Percentiles rank a stretch among this genome's conserved stretches.
These are phyloP conservation scores for Mycena citricolor DNA, from an alignment of 1,284 basidiomycete species.

Conservation along the genomic window DNA sequence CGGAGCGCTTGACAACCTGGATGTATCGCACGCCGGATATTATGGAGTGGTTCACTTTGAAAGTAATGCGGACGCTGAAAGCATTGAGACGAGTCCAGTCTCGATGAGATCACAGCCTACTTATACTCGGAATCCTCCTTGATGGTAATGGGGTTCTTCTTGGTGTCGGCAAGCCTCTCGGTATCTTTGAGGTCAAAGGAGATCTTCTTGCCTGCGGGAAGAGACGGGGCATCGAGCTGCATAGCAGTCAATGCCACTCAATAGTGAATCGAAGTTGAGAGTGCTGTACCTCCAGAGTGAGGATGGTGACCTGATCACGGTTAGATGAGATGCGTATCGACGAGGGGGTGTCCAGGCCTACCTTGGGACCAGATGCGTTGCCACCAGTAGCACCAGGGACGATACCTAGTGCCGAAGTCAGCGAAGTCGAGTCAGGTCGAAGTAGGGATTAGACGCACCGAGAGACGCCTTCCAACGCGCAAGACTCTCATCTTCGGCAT, in stretches of 20 bases:
- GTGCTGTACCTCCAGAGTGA: constrained; percentile 51
- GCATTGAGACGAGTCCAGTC: not conserved
- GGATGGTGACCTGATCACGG: constrained; percentile 70
- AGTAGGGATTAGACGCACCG: constrained; percentile 38
- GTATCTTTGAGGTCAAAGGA: constrained; percentile 54
- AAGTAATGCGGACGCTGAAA: constrained; percentile 70
- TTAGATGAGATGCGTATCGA: constrained; percentile 6
- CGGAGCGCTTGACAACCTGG: constrained; percentile 78
- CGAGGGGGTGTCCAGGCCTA: constrained; percentile 29
- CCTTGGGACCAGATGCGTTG: constrained; percentile 61
- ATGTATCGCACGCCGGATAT: constrained; percentile 85
- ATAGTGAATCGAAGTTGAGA: too few relatives aligned
- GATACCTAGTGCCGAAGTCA: constrained; percentile 36
- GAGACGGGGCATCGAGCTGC: constrained; percentile 58
- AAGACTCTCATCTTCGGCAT: constrained; percentile 84
- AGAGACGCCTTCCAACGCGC: constrained; percentile 89
- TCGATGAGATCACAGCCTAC: constrained; percentile 38
- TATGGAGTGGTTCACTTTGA: constrained; percentile 83
- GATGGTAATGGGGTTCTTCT: constrained; percentile 73
- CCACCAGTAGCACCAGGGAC: constrained; percentile 48
- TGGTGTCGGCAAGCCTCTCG: constrained; percentile 48
- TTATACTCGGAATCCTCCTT: constrained; percentile 87
- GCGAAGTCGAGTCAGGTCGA: not conserved
- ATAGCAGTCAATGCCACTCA: constrained; percentile 2
- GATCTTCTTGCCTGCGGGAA: constrained; percentile 64